A percentile compares a stretch with the other conserved stretches of the same genome.
phyloP scores from a whole-genome alignment of 1,284 basidiomycete species.

The Singerocomus rubriflavus region DNA sequence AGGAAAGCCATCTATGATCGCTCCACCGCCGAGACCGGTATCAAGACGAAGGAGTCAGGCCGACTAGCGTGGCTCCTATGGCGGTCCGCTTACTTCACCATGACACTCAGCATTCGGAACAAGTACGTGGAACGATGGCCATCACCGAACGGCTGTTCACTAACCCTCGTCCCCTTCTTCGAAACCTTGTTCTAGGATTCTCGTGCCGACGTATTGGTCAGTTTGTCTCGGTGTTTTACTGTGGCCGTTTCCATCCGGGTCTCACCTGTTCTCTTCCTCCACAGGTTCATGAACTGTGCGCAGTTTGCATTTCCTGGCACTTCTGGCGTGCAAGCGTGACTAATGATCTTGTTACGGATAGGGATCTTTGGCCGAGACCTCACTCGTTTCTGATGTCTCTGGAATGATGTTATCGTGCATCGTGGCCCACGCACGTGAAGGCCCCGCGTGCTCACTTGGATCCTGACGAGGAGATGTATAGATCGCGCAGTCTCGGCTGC shows the following conservation, averaged over 20 bases:
- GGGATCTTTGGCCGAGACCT: slow-evolving; percentile 82
- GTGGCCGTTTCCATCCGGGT: slow-evolving; percentile 11
- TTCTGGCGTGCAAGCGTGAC: slow-evolving; percentile 9
- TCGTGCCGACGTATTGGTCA: slow-evolving; percentile 71
- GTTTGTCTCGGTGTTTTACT: slow-evolving; percentile 26
- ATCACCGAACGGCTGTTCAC: slow-evolving; percentile 7
- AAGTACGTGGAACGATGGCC: slow-evolving; percentile 44
- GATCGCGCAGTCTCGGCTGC: not conserved
- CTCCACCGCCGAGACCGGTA: slow-evolving; percentile 48
- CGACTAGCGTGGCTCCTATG: slow-evolving; percentile 76
- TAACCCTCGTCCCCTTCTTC: not conserved
- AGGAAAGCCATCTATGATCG: slow-evolving; percentile 80
- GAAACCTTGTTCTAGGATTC: slow-evolving; percentile 43
- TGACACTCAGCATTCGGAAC: slow-evolving; percentile 75
- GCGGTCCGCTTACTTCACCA: slow-evolving; percentile 79
- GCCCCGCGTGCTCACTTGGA: not conserved
- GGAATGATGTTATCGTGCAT: not conserved
- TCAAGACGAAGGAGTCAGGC: slow-evolving; percentile 65
- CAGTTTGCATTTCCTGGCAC: slow-evolving; percentile 6
- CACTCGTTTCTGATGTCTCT: slow-evolving; percentile 58
- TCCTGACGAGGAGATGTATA: not conserved
- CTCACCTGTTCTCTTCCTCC: not conserved
- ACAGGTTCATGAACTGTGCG: slow-evolving; percentile 27
- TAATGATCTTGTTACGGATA: slow-evolving; percentile 33
- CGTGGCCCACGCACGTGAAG: slow-evolving; percentile 2